Percentiles rank a stretch among this genome's conserved stretches.
Conservation (phyloP, 345 rosid genomes). For the Punica granatum region DNA sequence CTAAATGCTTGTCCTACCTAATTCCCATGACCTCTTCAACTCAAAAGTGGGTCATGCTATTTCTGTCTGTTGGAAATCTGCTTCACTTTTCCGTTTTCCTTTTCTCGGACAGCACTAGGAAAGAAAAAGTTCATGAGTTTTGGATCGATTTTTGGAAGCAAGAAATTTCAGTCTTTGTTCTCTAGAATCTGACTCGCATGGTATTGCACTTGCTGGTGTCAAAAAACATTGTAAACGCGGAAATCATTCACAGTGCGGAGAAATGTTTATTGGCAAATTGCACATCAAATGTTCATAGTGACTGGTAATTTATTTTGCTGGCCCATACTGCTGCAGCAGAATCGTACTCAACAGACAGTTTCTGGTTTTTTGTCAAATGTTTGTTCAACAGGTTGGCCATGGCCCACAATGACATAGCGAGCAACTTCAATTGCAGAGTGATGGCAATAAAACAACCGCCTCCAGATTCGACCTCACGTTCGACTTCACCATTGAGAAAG, state of each 20-base stretch:
- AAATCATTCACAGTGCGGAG: too few relatives aligned
- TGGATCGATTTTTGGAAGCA: background rate
- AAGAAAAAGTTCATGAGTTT: background rate
- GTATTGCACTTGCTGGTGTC: background rate
- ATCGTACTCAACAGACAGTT: background rate
- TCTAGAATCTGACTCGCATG: background rate
- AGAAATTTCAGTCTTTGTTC: background rate
- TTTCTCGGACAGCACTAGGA: background rate
- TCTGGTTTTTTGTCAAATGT: background rate
- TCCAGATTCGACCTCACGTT: conserved; percentile 2
- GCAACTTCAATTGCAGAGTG: conserved; percentile 33
- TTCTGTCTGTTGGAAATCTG: background rate
- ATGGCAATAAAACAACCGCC: conserved; percentile 32
- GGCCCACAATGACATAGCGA: conserved; percentile 20
- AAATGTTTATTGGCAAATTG: too few relatives aligned
- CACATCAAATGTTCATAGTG: too few relatives aligned
- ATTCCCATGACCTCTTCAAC: background rate
- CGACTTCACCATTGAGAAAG: conserved; percentile 4
- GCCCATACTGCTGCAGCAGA: background rate
- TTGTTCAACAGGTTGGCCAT: conserved; percentile 24
- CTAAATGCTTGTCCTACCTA: background rate
- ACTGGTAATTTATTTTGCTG: background rate
- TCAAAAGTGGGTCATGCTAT: background rate
- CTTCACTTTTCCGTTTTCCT: background rate
- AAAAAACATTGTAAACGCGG: too few relatives aligned